These are phyloP conservation scores for Marasmius oreades DNA, from an alignment of 1,284 basidiomycete genomes.

Conservation along the genomic window DNA sequence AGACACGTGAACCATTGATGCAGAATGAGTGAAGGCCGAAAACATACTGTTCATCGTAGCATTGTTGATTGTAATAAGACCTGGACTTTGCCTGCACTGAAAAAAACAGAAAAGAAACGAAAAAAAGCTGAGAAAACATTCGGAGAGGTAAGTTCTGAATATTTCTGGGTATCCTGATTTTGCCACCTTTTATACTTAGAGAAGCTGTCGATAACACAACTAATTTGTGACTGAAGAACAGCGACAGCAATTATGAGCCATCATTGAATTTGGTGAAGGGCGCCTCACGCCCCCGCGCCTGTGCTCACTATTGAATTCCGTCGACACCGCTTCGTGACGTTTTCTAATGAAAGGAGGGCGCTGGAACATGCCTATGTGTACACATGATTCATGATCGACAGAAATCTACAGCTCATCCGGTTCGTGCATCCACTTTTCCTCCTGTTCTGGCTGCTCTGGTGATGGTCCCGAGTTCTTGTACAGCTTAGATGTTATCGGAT, in stretches of 20 bases:
- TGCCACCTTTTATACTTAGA: not conserved
- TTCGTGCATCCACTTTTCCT: not conserved
- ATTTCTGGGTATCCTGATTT: not conserved
- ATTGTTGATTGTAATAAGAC: not conserved
- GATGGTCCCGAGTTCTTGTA: conserved; percentile 12
- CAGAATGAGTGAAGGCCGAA: not conserved
- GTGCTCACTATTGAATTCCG: too few relatives aligned
- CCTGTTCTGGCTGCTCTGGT: not conserved
- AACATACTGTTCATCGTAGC: not conserved
- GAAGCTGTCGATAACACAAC: too few relatives aligned
- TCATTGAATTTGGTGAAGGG: too few relatives aligned
- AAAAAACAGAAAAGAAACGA: not conserved
- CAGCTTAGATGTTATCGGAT: conserved; percentile 24
- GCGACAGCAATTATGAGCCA: too few relatives aligned
- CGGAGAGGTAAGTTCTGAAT: not conserved
- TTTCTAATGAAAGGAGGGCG: too few relatives aligned
- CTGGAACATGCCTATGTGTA: too few relatives aligned
- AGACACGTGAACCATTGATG: not conserved
- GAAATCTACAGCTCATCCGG: not conserved
- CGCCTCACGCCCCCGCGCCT: not conserved
- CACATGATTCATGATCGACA: too few relatives aligned
- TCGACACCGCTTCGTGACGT: too few relatives aligned
- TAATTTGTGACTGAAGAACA: too few relatives aligned
- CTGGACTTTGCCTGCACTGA: not conserved
- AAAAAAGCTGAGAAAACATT: not conserved